Conservation (phyloP, 2,329 filamentous ascomycete genomes). For the Scytalidium sp. region DNA sequence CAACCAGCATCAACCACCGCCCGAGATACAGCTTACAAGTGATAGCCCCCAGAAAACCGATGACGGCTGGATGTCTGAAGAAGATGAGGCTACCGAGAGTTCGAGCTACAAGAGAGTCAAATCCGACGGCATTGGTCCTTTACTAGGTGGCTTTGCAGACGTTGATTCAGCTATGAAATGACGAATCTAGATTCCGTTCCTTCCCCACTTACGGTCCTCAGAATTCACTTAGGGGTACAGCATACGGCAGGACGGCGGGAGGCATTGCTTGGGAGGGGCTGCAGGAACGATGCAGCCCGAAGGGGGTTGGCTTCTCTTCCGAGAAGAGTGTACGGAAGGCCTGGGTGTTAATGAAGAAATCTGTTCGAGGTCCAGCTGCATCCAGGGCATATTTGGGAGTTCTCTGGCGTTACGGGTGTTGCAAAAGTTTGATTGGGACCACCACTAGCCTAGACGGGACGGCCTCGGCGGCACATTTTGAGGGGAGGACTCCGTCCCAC, state of each 20-base stretch:
- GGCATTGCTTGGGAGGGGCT: not conserved
- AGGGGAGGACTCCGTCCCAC: constrained; percentile 20
- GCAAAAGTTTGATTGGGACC: not conserved
- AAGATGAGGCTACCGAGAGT: constrained; percentile 26
- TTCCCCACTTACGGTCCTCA: not conserved
- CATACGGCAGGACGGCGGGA: not conserved
- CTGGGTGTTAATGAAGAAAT: not conserved
- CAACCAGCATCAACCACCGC: constrained; percentile 40
- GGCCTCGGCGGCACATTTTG: constrained; percentile 8
- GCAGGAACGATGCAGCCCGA: not conserved
- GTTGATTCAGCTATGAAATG: constrained; percentile 26
- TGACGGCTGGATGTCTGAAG: constrained; percentile 42
- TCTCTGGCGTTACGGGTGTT: not conserved
- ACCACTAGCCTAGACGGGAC: not conserved
- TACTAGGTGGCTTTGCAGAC: constrained; percentile 31
- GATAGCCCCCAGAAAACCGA: constrained; percentile 20
- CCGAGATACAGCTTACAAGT: constrained; percentile 23
- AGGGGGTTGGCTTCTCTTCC: not conserved
- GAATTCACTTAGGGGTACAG: not conserved
- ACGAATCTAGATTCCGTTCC: constrained; percentile 16
- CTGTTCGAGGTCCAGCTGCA: not conserved
- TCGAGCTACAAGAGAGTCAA: constrained; percentile 25
- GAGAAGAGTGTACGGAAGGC: not conserved
- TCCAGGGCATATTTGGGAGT: not conserved
- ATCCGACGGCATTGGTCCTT: constrained; percentile 28